phyloP scores from a whole-genome alignment of 768 basidiomycete species.

The Suillus paluster region DNA sequence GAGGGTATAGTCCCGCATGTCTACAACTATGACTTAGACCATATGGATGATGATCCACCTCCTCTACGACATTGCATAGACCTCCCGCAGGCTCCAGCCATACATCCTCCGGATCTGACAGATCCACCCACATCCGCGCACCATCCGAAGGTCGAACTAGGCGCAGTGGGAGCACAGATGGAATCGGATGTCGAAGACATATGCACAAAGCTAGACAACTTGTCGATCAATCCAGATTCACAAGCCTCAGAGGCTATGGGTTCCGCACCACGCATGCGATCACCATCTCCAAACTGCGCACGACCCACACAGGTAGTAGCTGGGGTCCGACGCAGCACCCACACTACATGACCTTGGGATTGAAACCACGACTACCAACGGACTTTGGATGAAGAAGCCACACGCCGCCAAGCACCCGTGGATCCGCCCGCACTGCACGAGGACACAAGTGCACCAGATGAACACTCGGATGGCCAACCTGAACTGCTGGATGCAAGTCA shows the following conservation, averaged over 20 bases:
- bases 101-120: too few species aligned
- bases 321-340: background rate
- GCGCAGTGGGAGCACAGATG: background rate
- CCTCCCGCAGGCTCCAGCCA: too few species aligned
- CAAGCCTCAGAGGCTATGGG: background rate
- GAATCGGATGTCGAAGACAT: background rate
- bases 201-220: background rate
- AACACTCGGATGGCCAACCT: background rate
- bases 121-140: too few species aligned
- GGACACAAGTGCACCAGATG: too few species aligned
- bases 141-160: too few species aligned
- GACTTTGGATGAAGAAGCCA: background rate
- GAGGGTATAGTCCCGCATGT: background rate
- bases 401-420: background rate
- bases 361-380: background rate
- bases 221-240: background rate
- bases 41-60: too few species aligned
- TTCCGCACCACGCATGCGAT: background rate
- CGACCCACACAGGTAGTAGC: background rate
- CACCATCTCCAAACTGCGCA: background rate
- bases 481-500: background rate
- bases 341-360: background rate
- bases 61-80: too few species aligned
- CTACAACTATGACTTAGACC: background rate
- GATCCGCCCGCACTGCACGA: too few species aligned